Evolutionary conservation across 2,329 filamentous ascomycete genomes (phyloP).

Genomic region (Sordariomycetes sp.): DNA sequence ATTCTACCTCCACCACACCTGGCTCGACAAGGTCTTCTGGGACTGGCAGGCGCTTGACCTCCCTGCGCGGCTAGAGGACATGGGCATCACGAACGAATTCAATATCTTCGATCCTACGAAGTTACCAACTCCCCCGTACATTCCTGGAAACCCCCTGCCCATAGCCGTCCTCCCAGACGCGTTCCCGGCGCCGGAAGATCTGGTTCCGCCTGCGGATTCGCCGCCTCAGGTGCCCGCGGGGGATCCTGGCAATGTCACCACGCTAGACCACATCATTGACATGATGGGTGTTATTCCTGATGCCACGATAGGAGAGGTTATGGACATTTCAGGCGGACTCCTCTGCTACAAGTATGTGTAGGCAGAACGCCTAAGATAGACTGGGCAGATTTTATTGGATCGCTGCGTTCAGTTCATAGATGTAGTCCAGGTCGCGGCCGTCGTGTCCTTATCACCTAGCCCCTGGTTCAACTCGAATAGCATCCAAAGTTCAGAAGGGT

Average conservation of each 20-base stretch:
- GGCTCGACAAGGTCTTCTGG: slow-evolving; percentile 15
- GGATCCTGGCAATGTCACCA: background rate
- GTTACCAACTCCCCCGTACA: too few relatives aligned
- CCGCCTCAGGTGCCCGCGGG: background rate
- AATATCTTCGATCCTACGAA: too few relatives aligned
- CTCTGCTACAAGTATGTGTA: slow-evolving; percentile 7
- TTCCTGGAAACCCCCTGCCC: too few relatives aligned
- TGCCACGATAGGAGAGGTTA: slow-evolving; percentile 3
- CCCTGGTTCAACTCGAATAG: too few relatives aligned
- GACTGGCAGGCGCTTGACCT: slow-evolving; percentile 19
- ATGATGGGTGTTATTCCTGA: slow-evolving; percentile 3
- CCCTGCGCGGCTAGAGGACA: too few relatives aligned
- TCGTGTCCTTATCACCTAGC: too few relatives aligned
- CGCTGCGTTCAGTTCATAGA: too few relatives aligned
- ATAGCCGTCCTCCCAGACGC: background rate
- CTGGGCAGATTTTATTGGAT: too few relatives aligned
- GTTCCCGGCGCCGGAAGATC: background rate
- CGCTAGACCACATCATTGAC: slow-evolving; percentile 3
- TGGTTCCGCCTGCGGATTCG: background rate
- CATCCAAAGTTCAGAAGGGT: too few relatives aligned
- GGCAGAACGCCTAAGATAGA: too few relatives aligned
- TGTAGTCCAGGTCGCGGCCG: too few relatives aligned
- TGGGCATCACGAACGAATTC: too few relatives aligned
- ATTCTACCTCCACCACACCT: slow-evolving; percentile 16
- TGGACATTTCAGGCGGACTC: slow-evolving; percentile 4